Evolutionary conservation across 2,329 filamentous ascomycete species (phyloP).

Genomic region (Colletotrichum lupini): DNA sequence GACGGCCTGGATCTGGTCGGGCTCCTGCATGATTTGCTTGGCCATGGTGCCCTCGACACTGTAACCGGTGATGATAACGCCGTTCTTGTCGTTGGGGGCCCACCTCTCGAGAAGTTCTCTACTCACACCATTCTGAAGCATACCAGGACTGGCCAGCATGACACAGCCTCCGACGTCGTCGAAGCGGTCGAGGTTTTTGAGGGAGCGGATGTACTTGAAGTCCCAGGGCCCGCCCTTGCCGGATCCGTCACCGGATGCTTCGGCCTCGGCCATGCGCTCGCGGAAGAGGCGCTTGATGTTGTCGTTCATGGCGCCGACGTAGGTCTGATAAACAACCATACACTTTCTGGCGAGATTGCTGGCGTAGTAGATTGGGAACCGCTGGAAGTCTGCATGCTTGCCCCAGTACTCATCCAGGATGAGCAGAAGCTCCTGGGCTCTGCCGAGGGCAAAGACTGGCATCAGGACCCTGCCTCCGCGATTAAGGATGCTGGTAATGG

Average conservation of each 20-base stretch:
- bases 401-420: constrained; percentile 98
- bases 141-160: constrained; percentile 97
- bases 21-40: constrained; percentile 93
- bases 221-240: constrained; percentile 93
- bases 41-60: constrained; percentile 99
- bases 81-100: constrained; percentile 96
- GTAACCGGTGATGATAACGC: constrained; percentile 98
- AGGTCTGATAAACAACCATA: constrained; percentile 99
- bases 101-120: constrained; percentile 92
- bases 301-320: constrained; percentile 98
- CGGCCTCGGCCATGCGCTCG: constrained; percentile 90
- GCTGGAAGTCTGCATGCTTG: constrained; percentile 88
- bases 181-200: constrained; percentile 94
- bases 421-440: constrained; percentile 92
- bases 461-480: constrained; percentile 92
- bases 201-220: constrained; percentile 90
- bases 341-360: constrained; percentile 95
- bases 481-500: constrained; percentile 90
- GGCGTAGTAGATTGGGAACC: constrained; percentile 96
- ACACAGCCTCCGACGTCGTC: constrained; percentile 96
- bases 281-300: constrained; percentile 97
- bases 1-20: constrained; percentile 92
- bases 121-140: constrained; percentile 97
- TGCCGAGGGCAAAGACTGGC: constrained; percentile 93
- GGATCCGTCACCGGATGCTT: constrained; percentile 78